These are phyloP conservation scores for Tetrahymena borealis DNA, from an alignment of 73 alveolate species.

Conservation along the genomic window DNA sequence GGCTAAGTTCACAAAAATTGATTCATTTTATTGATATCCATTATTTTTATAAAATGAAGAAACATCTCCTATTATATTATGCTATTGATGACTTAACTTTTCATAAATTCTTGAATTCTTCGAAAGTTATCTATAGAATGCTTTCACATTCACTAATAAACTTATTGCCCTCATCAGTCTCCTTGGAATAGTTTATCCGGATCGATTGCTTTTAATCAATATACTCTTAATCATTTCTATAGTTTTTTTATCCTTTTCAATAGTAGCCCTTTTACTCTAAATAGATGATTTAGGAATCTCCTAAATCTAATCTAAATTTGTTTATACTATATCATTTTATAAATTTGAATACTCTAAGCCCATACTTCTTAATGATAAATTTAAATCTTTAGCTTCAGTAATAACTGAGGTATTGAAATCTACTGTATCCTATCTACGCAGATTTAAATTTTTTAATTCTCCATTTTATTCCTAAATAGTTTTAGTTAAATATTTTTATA, in stretches of 20 bases:
- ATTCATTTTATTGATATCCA: background rate
- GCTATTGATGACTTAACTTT: background rate
- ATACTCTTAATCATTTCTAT: no score
- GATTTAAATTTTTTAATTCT: background rate
- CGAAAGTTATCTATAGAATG: background rate
- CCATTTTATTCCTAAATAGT: background rate
- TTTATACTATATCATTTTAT: no score
- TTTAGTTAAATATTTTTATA: background rate
- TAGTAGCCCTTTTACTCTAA: background rate
- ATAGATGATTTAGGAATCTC: no score
- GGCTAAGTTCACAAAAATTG: no score
- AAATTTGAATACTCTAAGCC: no score
- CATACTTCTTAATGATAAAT: background rate
- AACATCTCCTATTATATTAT: background rate
- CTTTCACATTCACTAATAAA: background rate
- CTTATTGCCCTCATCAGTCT: background rate
- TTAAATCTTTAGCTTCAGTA: background rate
- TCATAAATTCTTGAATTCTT: background rate
- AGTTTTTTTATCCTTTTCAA: background rate
- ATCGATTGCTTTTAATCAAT: no score
- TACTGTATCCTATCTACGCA: background rate
- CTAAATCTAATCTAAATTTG: no score
- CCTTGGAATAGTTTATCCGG: background rate
- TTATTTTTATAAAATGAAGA: background rate
- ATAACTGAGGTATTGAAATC: background rate